A percentile compares a stretch with the other conserved stretches of the same genome.
phyloP scores from a whole-genome alignment of 495 filamentous ascomycete species.

The Podospora pseudopauciseta region DNA sequence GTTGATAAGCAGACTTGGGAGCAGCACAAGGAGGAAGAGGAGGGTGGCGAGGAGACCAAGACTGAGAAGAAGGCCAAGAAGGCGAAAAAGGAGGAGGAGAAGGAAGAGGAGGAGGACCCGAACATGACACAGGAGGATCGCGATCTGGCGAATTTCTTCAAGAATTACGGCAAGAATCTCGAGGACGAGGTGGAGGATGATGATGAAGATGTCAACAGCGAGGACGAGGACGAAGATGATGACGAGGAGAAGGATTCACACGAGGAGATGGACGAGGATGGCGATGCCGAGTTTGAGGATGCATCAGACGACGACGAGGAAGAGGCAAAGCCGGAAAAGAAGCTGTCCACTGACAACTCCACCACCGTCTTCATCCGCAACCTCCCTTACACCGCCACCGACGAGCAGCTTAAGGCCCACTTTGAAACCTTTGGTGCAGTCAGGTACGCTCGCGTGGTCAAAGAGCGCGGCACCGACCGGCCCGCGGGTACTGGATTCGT shows the following conservation, averaged over 20 bases:
- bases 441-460: constrained; percentile 83
- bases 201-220: constrained; percentile 31
- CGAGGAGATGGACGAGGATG: constrained; percentile 35
- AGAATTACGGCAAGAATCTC: constrained; percentile 34
- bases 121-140: constrained; percentile 41
- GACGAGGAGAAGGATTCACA: constrained; percentile 42
- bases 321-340: constrained; percentile 37
- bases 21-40: constrained; percentile 46
- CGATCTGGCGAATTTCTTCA: constrained; percentile 32
- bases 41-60: constrained; percentile 31
- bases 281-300: constrained; percentile 37
- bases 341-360: constrained; percentile 51
- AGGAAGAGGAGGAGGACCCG: constrained; percentile 40
- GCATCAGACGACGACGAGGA: constrained; percentile 40
- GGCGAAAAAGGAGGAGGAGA: constrained; percentile 28
- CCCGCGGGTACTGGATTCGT: constrained; percentile 93
- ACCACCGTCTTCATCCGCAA: constrained; percentile 91
- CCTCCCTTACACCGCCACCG: constrained; percentile 78
- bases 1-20: constrained; percentile 89
- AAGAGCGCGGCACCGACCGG: constrained; percentile 76
- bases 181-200: constrained; percentile 52
- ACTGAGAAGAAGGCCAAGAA: constrained; percentile 69
- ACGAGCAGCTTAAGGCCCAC: constrained; percentile 74
- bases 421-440: constrained; percentile 80
- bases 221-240: constrained; percentile 42